A percentile compares a stretch with the other conserved stretches of the same genome.
phyloP scores from a whole-genome alignment of 108 stramenopile genomes.

The Cyclotella cryptica region DNA sequence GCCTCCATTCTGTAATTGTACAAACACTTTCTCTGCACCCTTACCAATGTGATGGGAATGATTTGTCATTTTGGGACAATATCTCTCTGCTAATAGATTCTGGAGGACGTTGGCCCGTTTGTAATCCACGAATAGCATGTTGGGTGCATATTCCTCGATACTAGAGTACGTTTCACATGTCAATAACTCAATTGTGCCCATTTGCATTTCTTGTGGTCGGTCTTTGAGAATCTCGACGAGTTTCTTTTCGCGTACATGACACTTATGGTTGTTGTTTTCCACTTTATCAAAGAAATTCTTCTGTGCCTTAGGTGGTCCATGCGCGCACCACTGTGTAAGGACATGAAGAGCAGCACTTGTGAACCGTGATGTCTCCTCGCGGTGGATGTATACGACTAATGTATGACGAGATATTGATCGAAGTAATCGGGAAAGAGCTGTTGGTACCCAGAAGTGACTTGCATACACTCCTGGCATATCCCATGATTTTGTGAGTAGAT shows the following conservation, averaged over 20 bases:
- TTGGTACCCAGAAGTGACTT: slow-evolving; percentile 10
- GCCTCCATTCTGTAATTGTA: slow-evolving; percentile 2
- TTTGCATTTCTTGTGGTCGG: slow-evolving; percentile 15
- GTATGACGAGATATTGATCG: slow-evolving; percentile 17
- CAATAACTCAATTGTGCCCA: slow-evolving; percentile 16
- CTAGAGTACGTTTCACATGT: slow-evolving; percentile 40
- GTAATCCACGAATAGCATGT: slow-evolving; percentile 51
- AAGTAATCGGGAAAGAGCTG: slow-evolving; percentile 6
- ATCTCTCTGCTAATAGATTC: slow-evolving; percentile 30
- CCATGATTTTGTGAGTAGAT: slow-evolving; percentile 26
- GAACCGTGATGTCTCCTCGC: slow-evolving; percentile 47
- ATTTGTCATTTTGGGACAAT: slow-evolving; percentile 32
- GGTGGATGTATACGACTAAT: slow-evolving; percentile 49
- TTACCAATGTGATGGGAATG: not conserved
- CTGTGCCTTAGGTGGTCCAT: not conserved
- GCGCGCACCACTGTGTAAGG: slow-evolving; percentile 17
- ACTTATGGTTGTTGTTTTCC: slow-evolving; percentile 16
- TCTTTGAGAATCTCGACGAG: slow-evolving; percentile 23
- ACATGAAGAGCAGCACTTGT: slow-evolving; percentile 36
- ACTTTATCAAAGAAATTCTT: slow-evolving; percentile 12
- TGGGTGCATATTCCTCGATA: slow-evolving; percentile 45
- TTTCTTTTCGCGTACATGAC: slow-evolving; percentile 30
- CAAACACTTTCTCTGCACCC: slow-evolving; percentile 8
- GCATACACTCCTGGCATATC: slow-evolving; percentile 23
- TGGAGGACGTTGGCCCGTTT: slow-evolving; percentile 26